These are phyloP conservation scores for Rhodomyrtus tomentosa DNA, from an alignment of 345 rosid genomes.

Conservation along the genomic window DNA sequence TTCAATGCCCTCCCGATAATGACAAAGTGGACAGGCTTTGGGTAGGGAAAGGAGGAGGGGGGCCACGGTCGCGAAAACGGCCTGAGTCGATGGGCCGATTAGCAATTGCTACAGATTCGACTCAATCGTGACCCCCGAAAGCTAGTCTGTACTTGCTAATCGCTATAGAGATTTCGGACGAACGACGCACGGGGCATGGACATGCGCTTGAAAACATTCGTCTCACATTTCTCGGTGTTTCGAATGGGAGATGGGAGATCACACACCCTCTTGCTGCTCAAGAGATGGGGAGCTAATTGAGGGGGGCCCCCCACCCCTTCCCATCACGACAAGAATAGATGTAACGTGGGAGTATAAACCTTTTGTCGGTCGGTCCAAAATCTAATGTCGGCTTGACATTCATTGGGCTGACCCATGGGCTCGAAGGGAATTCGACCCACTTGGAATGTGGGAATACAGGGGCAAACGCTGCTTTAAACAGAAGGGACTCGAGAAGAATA, in stretches of 20 bases:
- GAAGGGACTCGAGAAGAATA: background rate
- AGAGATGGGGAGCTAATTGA: background rate
- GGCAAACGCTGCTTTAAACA: background rate
- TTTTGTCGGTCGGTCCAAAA: background rate
- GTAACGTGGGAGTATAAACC: too few relatives aligned
- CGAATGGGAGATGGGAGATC: background rate
- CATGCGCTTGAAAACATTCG: background rate
- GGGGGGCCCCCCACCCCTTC: background rate
- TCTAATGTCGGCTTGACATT: too few relatives aligned
- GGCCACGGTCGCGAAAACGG: background rate
- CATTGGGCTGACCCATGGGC: background rate
- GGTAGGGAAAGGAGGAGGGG: background rate
- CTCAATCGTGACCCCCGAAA: background rate
- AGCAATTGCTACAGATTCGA: background rate
- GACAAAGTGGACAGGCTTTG: background rate
- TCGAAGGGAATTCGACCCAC: background rate
- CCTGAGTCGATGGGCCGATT: background rate
- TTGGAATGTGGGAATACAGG: background rate
- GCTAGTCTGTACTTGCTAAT: background rate
- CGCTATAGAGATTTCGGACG: background rate
- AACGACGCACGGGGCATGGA: too few relatives aligned
- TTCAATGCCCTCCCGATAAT: background rate
- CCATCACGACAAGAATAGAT: too few relatives aligned
- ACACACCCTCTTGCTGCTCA: background rate
- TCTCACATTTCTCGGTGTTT: background rate